A percentile compares a stretch with the other conserved stretches of the same genome.
Evolutionary conservation across 352 stramenopile species (phyloP).

Genomic region (Phytophthora europaea): DNA sequence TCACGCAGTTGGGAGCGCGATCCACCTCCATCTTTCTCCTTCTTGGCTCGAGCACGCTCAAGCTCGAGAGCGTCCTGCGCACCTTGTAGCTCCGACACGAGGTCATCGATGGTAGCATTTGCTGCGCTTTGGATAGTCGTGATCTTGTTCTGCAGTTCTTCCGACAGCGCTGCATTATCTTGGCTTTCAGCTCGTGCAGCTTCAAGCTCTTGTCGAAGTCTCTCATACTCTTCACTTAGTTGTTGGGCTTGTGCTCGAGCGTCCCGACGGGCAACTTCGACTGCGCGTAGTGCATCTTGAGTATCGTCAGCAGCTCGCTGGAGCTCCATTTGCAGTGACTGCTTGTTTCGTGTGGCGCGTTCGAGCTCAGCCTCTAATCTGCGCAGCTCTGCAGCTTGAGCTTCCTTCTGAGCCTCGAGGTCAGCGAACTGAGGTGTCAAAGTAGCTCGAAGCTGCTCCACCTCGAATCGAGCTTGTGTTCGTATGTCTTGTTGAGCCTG

Average conservation of each 20-base stretch:
- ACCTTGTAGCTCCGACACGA: constrained; percentile 68
- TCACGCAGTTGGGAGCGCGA: constrained; percentile 49
- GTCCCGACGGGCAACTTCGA: constrained; percentile 73
- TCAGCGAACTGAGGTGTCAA: constrained; percentile 37
- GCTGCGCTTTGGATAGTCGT: constrained; percentile 76
- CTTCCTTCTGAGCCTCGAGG: constrained; percentile 37
- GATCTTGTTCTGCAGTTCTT: constrained; percentile 77
- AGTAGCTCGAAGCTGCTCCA: constrained; percentile 38
- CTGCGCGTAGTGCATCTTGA: constrained; percentile 65
- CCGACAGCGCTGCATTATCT: constrained; percentile 49
- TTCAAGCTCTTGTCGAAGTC: constrained; percentile 60
- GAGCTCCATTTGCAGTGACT: constrained; percentile 65
- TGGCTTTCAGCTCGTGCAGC: constrained; percentile 47
- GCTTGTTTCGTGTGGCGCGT: constrained; percentile 47
- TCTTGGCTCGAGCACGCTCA: constrained; percentile 60
- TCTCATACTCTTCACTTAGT: constrained; percentile 51
- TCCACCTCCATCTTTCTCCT: constrained; percentile 48
- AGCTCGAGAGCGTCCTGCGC: constrained; percentile 64
- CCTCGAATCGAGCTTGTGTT: constrained; percentile 29
- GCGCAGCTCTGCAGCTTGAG: constrained; percentile 49
- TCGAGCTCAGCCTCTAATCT: constrained; percentile 62
- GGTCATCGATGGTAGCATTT: constrained; percentile 84
- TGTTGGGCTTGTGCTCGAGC: constrained; percentile 54
- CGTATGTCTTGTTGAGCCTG: constrained; percentile 35
- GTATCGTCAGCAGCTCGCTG: constrained; percentile 63